phyloP scores from a whole-genome alignment of 192 early-diverging fungal species.

The Coemansia asiatica region DNA sequence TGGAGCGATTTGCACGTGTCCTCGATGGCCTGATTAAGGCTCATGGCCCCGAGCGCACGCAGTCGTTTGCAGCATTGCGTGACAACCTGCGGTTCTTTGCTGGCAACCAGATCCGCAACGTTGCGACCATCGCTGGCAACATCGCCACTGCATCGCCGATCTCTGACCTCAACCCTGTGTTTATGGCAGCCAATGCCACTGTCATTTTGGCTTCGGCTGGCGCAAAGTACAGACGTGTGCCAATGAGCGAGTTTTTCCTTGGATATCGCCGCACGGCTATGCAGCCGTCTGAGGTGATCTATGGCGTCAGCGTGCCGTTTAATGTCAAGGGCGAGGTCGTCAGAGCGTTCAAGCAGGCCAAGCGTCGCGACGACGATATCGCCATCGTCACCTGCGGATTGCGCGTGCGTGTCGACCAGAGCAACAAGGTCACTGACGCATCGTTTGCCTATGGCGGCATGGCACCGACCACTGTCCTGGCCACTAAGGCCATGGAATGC shows the following conservation, averaged over 20 bases:
- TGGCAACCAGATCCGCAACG: conserved; percentile 82
- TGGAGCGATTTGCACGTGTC: conserved; percentile 57
- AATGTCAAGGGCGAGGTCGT: conserved; percentile 60
- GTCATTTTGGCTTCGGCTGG: conserved; percentile 39
- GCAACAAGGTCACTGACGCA: conserved; percentile 57
- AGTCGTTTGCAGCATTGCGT: conserved; percentile 66
- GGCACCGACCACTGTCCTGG: conserved; percentile 64
- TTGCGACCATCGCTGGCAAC: conserved; percentile 83
- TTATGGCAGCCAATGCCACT: conserved; percentile 64
- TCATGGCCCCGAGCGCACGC: conserved; percentile 42
- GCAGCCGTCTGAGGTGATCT: conserved; percentile 63
- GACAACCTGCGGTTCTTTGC: conserved; percentile 80
- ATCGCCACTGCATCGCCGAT: conserved; percentile 87
- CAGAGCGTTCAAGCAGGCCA: conserved; percentile 82
- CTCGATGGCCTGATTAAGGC: conserved; percentile 18
- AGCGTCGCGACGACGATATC: conserved; percentile 85
- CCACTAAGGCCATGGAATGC: conserved; percentile 19
- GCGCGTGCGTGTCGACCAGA: conserved; percentile 55
- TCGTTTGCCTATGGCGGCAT: conserved; percentile 79
- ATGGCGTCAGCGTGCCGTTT: conserved; percentile 68
- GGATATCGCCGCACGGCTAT: conserved; percentile 80
- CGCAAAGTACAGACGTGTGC: conserved; percentile 54
- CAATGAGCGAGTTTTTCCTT: conserved; percentile 73
- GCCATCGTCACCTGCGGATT: conserved; percentile 82
- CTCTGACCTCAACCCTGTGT: conserved; percentile 85